Evolutionary conservation across 164 flowering plant species (phyloP).

Genomic region (Buxus sempervirens): DNA sequence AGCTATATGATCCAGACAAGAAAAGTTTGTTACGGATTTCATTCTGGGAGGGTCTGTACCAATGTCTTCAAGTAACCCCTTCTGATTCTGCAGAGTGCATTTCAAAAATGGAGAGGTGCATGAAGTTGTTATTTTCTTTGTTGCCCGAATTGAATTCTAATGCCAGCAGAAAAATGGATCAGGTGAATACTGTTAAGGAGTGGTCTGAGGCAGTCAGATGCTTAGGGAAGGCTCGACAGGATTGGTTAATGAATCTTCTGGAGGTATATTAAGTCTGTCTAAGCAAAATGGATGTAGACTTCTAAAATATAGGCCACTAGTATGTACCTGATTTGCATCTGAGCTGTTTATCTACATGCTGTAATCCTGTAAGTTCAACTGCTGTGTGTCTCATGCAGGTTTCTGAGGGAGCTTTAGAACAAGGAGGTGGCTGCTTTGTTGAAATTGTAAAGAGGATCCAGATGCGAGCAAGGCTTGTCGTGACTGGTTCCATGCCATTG

Average conservation of each 20-base stretch:
- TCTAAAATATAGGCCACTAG: background rate
- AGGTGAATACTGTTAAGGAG: conserved; percentile 31
- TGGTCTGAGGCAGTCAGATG: conserved; percentile 75
- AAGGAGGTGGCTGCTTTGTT: conserved; percentile 19
- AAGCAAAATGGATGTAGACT: background rate
- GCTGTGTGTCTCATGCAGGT: conserved; percentile 32
- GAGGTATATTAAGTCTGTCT: conserved; percentile 43
- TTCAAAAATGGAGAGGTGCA: conserved; percentile 55
- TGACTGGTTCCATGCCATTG: conserved; percentile 50
- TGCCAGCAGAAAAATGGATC: conserved; percentile 16
- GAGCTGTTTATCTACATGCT: background rate
- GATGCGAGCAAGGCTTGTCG: conserved; percentile 58
- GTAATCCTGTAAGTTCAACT: background rate
- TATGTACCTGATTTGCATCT: conserved; percentile 2
- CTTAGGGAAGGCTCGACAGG: conserved; percentile 58
- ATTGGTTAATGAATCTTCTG: conserved; percentile 57
- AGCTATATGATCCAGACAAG: conserved; percentile 27
- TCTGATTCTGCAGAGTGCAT: conserved; percentile 34
- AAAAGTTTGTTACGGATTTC: conserved; percentile 50
- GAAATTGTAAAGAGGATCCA: conserved; percentile 50
- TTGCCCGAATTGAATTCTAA: conserved; percentile 43
- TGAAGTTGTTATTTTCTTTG: conserved; percentile 58
- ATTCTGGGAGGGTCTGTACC: conserved; percentile 78
- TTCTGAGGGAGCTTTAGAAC: conserved; percentile 28
- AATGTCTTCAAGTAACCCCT: conserved; percentile 45